A percentile compares a stretch with the other conserved stretches of the same genome.
Evolutionary conservation across 208 protist genomes (phyloP).

Genomic region (Trypanosoma boissoni): DNA sequence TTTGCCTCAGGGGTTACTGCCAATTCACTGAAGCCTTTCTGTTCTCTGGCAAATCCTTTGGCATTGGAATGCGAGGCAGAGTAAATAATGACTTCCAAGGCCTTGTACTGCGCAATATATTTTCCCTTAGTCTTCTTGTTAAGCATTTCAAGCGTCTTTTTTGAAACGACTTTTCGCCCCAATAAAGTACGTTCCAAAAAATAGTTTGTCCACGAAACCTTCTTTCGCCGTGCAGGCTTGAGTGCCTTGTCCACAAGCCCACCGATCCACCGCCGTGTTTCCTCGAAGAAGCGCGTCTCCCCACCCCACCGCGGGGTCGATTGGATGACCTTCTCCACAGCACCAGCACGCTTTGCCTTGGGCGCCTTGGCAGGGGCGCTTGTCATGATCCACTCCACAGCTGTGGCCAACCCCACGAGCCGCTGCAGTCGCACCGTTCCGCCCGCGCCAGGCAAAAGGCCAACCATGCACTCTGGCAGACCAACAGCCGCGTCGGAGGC

Average conservation of each 20-base stretch:
- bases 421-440: conserved; percentile 94
- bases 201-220: conserved; percentile 40
- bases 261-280: conserved; percentile 56
- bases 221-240: conserved; percentile 45
- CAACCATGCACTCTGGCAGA: conserved; percentile 91
- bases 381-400: conserved; percentile 87
- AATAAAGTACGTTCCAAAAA: conserved; percentile 57
- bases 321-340: conserved; percentile 56
- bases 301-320: conserved; percentile 51
- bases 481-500: conserved; percentile 56
- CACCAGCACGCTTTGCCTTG: conserved; percentile 78
- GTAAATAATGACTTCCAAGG: conserved; percentile 86
- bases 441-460: conserved; percentile 92
- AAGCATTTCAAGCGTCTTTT: conserved; percentile 56
- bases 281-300: conserved; percentile 74
- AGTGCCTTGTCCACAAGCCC: conserved; percentile 53
- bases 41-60: conserved; percentile 63
- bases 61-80: conserved; percentile 54
- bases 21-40: conserved; percentile 75
- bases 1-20: conserved; percentile 79
- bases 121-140: conserved; percentile 91
- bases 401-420: conserved; percentile 85
- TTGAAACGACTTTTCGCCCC: conserved; percentile 51
- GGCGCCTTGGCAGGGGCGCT: conserved; percentile 63
- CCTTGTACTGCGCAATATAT: conserved; percentile 93